Conservation (phyloP, 441 rosid genomes). For the Erodium moschatum region DNA sequence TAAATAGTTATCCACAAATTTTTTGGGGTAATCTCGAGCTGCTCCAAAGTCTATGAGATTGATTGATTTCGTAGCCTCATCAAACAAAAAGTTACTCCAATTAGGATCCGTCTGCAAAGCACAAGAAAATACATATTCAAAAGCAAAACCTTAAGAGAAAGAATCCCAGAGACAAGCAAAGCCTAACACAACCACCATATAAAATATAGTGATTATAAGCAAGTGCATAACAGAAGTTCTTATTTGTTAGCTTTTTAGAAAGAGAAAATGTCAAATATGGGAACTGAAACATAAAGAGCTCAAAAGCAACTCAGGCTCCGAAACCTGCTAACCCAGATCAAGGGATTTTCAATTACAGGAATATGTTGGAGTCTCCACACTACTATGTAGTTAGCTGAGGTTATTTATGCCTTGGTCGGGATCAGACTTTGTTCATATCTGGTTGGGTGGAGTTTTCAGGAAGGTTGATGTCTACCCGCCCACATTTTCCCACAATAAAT, state of each 20-base stretch:
- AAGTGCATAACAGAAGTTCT: not conserved
- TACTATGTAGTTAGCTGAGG: not conserved
- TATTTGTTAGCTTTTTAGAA: not conserved
- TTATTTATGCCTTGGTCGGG: no score
- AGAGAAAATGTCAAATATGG: not conserved
- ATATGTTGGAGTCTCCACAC: not conserved
- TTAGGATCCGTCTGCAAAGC: conserved; percentile 78
- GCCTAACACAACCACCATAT: not conserved
- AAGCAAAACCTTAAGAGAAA: conserved; percentile 3
- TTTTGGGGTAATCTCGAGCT: conserved; percentile 73
- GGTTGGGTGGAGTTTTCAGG: not conserved
- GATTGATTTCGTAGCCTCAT: conserved; percentile 52
- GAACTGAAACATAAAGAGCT: not conserved
- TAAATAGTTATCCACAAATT: conserved; percentile 75
- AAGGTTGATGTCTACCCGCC: no score
- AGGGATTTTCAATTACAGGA: not conserved
- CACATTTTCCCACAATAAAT: no score
- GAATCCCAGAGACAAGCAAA: not conserved
- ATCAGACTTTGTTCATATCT: not conserved
- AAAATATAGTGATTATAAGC: not conserved
- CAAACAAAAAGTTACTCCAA: conserved; percentile 85
- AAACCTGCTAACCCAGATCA: not conserved
- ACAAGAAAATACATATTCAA: conserved; percentile 9
- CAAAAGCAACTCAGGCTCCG: not conserved
- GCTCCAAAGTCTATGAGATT: conserved; percentile 97